Conservation (phyloP, 1,284 basidiomycete species). For the Cryptococcus maquisensis region DNA sequence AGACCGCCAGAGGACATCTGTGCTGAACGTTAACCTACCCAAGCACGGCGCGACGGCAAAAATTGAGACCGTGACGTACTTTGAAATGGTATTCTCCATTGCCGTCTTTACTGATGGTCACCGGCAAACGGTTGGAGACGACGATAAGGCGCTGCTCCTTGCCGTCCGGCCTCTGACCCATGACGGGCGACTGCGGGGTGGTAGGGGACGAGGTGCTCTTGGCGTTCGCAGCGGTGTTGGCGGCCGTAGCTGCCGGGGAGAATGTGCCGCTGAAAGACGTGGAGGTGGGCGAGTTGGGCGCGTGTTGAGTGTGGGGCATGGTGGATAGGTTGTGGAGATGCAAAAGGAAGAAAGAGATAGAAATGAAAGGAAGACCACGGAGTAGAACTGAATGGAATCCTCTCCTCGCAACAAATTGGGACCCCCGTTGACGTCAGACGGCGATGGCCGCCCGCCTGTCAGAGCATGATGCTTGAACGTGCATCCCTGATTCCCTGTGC, state of each 20-base stretch:
- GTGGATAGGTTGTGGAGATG: too few species aligned
- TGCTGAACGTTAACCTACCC: background rate
- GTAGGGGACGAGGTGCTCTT: background rate
- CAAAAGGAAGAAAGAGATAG: background rate
- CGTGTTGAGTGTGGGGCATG: background rate
- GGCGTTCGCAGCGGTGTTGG: background rate
- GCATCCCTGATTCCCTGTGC: too few species aligned
- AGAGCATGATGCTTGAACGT: too few species aligned
- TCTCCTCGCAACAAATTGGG: background rate
- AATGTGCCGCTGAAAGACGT: background rate
- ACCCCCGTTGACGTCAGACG: too few species aligned
- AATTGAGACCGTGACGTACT: constrained; percentile 23
- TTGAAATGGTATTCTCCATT: constrained; percentile 90
- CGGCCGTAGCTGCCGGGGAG: background rate
- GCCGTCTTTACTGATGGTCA: constrained; percentile 84
- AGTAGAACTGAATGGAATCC: background rate
- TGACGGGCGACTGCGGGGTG: background rate
- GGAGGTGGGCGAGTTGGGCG: background rate
- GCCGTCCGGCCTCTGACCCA: background rate
- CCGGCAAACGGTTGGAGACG: constrained; percentile 89
- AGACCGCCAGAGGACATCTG: constrained; percentile 90
- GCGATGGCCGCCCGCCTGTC: too few species aligned
- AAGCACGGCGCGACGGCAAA: background rate
- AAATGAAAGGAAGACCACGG: background rate
- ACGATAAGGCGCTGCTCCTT: constrained; percentile 74